phyloP scores from a whole-genome alignment of 2,329 filamentous ascomycete genomes.

The Penicillium sp. region DNA sequence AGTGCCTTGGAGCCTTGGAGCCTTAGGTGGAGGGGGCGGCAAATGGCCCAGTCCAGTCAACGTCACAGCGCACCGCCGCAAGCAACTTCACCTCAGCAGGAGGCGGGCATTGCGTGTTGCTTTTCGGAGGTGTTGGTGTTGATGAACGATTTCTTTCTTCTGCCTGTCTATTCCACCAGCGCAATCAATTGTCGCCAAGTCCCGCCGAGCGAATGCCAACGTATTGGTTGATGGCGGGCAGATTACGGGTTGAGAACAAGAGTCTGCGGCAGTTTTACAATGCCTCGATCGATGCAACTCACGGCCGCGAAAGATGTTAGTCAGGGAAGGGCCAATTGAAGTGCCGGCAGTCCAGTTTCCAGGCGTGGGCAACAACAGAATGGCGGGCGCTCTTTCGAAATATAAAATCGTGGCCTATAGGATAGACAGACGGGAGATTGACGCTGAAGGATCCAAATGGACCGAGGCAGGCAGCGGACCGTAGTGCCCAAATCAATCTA shows the following conservation, averaged over 20 bases:
- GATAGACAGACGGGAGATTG: too few relatives aligned
- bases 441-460: too few relatives aligned
- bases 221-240: background rate
- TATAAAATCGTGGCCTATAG: background rate
- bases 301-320: too few relatives aligned
- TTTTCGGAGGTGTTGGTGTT: too few relatives aligned
- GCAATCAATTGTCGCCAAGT: background rate
- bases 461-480: too few relatives aligned
- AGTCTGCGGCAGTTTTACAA: background rate
- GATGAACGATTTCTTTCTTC: too few relatives aligned
- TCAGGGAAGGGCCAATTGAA: background rate
- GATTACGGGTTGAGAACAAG: too few relatives aligned
- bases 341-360: background rate
- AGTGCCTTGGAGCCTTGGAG: conserved; percentile 7
- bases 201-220: background rate
- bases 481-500: background rate
- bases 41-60: background rate
- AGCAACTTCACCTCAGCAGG: background rate
- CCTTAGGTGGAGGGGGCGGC: background rate
- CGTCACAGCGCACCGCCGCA: background rate
- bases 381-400: background rate
- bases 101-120: background rate
- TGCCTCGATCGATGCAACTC: background rate
- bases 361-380: background rate
- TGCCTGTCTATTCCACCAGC: background rate